A percentile compares a stretch with the other conserved stretches of the same genome.
These are phyloP conservation scores for Adansonia grandidieri DNA, from an alignment of 441 rosid genomes.

Conservation along the genomic window DNA sequence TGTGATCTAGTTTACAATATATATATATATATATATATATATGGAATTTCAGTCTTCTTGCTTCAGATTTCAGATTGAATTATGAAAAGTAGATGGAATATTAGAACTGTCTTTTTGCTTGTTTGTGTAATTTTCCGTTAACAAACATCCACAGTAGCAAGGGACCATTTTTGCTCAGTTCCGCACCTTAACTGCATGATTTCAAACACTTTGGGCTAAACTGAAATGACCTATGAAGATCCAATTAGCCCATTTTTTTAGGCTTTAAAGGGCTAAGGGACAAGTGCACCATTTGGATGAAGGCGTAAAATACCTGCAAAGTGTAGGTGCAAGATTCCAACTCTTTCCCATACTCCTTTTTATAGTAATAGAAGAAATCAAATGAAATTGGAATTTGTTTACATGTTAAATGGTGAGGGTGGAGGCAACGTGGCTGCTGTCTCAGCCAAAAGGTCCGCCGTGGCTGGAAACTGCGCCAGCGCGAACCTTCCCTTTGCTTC, in stretches of 20 bases:
- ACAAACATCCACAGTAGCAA: conserved; percentile 10
- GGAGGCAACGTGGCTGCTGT: conserved; percentile 26
- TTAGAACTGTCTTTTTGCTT: conserved; percentile 24
- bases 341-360: no score
- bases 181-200: no score
- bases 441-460: conserved; percentile 21
- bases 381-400: not conserved
- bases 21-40: no score
- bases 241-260: not conserved
- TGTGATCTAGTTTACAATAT: not conserved
- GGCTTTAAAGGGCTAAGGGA: not conserved
- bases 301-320: no score
- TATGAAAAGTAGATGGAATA: not conserved
- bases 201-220: not conserved
- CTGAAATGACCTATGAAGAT: not conserved
- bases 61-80: not conserved
- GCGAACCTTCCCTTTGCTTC: not conserved
- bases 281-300: no score
- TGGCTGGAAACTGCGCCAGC: conserved; percentile 27
- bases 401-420: conserved; percentile 10
- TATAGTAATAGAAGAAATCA: not conserved
- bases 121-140: conserved; percentile 9
- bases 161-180: conserved; percentile 31
- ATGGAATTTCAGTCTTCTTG: conserved; percentile 12
- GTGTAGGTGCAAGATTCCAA: no score